A percentile compares a stretch with the other conserved stretches of the same genome.
Conservation (phyloP, 2,329 filamentous ascomycete genomes). For the Metarhizium brunneum region DNA sequence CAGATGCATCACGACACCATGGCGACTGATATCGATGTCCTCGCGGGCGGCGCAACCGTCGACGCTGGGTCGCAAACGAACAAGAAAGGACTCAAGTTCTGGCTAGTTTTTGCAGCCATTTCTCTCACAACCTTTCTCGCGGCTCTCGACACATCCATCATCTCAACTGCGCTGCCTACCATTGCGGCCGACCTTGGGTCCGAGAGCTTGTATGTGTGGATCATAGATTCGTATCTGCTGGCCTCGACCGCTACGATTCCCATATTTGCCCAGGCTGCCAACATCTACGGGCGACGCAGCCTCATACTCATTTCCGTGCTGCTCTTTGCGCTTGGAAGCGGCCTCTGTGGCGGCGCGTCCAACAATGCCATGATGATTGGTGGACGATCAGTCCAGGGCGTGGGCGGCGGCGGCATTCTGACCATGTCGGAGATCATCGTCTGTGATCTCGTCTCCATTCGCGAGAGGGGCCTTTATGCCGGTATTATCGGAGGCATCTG, state of each 20-base stretch:
- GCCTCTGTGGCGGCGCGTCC: constrained; percentile 32
- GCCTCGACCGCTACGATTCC: constrained; percentile 58
- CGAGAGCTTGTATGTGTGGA: constrained; percentile 67
- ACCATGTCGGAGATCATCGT: constrained; percentile 29
- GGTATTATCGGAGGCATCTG: constrained; percentile 59
- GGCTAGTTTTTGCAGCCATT: no score
- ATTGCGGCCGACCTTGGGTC: constrained; percentile 42
- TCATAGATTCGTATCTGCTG: constrained; percentile 64
- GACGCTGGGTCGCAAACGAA: no score
- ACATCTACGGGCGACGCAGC: constrained; percentile 47
- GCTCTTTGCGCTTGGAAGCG: constrained; percentile 25
- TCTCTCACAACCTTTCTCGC: background rate
- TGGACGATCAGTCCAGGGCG: constrained; percentile 38
- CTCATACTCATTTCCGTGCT: constrained; percentile 38
- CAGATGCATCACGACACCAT: no score
- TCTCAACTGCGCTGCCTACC: constrained; percentile 49
- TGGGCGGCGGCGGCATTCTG: constrained; percentile 42
- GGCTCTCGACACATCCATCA: background rate
- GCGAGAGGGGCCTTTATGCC: constrained; percentile 36
- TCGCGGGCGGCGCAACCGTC: no score
- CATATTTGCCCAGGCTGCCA: constrained; percentile 58
- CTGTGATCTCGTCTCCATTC: constrained; percentile 37
- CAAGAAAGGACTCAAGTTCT: no score
- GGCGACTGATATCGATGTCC: no score
- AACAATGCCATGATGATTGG: constrained; percentile 24